Conservation (phyloP, 352 stramenopile species). For the Pythium aphanidermatum region DNA sequence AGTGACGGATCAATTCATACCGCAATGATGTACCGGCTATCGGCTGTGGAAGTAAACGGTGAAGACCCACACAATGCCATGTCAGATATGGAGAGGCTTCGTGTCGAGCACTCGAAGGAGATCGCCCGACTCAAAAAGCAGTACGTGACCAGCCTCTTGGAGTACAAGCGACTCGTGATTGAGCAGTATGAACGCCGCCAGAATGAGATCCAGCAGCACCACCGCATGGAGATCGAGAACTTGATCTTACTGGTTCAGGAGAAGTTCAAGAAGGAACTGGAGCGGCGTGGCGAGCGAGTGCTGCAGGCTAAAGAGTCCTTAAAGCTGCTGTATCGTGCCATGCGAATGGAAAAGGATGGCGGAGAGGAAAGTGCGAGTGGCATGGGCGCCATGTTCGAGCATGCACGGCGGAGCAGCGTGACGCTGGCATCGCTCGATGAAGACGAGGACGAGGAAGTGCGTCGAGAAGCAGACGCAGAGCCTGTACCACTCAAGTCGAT, state of each 20-base stretch:
- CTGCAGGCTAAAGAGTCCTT: slow-evolving; percentile 47
- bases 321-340: slow-evolving; percentile 53
- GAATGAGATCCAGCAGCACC: slow-evolving; percentile 42
- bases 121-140: slow-evolving; percentile 46
- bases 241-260: slow-evolving; percentile 50
- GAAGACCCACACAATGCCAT: no score
- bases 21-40: no score
- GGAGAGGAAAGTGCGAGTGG: neutral
- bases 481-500: slow-evolving; percentile 46
- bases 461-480: slow-evolving; percentile 6
- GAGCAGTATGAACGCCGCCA: slow-evolving; percentile 64
- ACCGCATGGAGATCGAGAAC: slow-evolving; percentile 57
- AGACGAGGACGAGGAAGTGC: neutral
- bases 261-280: slow-evolving; percentile 53
- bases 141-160: slow-evolving; percentile 44
- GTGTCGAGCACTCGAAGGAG: slow-evolving; percentile 28
- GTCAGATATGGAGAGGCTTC: slow-evolving; percentile 36
- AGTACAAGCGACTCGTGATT: slow-evolving; percentile 72
- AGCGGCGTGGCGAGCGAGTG: slow-evolving; percentile 43
- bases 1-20: no score
- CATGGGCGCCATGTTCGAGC: slow-evolving; percentile 6
- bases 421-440: neutral
- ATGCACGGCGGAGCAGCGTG: neutral
- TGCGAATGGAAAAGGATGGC: slow-evolving; percentile 18
- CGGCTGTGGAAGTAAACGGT: no score